Evolutionary conservation across 306 rosid species (phyloP), one percentile per base, ranked within the genome.

Genomic region (Castanea sativa): DNA sequence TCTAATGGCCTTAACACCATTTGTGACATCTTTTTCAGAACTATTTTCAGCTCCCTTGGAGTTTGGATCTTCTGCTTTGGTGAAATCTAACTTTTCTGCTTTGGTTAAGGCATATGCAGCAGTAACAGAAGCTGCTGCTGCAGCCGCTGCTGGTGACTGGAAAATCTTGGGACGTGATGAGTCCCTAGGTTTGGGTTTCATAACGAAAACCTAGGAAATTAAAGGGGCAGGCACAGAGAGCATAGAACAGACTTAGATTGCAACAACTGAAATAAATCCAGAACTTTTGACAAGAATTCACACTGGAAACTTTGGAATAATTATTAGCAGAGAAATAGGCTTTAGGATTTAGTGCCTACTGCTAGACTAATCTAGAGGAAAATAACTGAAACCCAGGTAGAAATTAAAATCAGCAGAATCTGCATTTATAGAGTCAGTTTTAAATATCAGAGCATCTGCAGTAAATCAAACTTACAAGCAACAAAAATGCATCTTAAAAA

Each of bases 101-200:
- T 91, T 93, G 73, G 91, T 86, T 71, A 96, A 86, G 63, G 99
- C 99, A 86, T 91, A 96, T 57, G 99, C 98, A 74, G 96, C 97
- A 80, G 91, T 87, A 71, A 96, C 99, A 77, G 99, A 96, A 74
- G 99, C 98, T 4, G 99, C 99, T 0, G 99, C 98, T 0, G 99
- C 99, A 0, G 99, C 99, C 0, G 99, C 99, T 0, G 99, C 98
- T 18, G 99, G 96, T 12, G 99, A 96, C 83, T 86, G 98, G 83
- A 91, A 91, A 77, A 96, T 96, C 87, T 96, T 96, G 73, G 94
- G 99, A 63, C 79, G 90, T 55, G 78, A 75, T 52, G 71, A 80
- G 72, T 86, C 90, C 81, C 49, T 90, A 58, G 84, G 85, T 91
- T 90, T 96, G 79, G 95, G 96, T 86, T 86, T 90, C 98, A 96